Evolutionary conservation across 2,329 filamentous ascomycete species (phyloP), one percentile per base, ranked within the genome.

Genomic region (Sclerotinia minor): DNA sequence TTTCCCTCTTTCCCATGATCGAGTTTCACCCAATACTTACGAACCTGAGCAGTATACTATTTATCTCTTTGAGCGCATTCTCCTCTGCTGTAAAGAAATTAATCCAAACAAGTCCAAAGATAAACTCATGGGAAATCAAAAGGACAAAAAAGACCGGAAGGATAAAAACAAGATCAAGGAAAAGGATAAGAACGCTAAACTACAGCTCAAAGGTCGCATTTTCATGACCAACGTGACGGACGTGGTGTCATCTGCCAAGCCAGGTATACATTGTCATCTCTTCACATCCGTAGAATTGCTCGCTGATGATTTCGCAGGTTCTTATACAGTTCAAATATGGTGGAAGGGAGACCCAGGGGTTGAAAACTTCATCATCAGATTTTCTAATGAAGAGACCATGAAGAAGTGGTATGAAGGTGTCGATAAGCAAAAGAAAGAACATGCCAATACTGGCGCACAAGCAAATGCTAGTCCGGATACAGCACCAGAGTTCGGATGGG

Each of bases 201-300:
- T 98, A 70, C 94, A 97, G 79, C 84, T 99, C 41, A 99, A 99
- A 80, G 95, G 95, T 50, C 88, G 95, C 64, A 99, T 99, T 75
- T 98, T 97, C 81, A 98, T 99, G 94, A 93, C 94, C 73, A 99
- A 99, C 76, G 94, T 99, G 66, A 98, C 94, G 50, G 92, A 97
- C 78, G 89, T 97, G n/a, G 83, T 97, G 53, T 94, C 91, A 24
- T 83, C 95, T 69, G 88, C 90, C 61, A 97, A 94, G 79, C 92
- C 92, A 79, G 93, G 94, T 96, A 86, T 77, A 29, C 41, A 64
- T 71, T 65, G 19, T 50, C 15, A 26, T 15, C 6, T 41, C 66
- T 69, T 38, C 9, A 45, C 5, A 11, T 67, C 35, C 29, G n/a
- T 5, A 15, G 17, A 11, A 11, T 38, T 54, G 53, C 55, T 47